These are phyloP conservation scores for Aspergillus sp. DNA, from an alignment of 2,329 filamentous ascomycete species.

Conservation along the genomic window DNA sequence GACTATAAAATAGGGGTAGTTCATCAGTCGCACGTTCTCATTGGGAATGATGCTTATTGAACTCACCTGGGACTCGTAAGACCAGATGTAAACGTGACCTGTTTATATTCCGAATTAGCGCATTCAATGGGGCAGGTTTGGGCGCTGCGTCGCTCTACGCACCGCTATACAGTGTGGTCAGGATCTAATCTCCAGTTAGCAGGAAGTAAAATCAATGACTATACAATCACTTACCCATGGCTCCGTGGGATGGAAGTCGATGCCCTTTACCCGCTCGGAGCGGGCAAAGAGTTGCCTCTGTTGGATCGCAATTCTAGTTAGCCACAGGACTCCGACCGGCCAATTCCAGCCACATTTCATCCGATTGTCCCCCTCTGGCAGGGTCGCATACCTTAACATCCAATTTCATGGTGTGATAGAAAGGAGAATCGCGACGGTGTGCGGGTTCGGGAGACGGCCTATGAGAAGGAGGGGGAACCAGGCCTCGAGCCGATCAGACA, in stretches of 20 bases:
- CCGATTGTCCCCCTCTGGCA: not conserved
- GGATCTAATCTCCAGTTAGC: conserved; percentile 52
- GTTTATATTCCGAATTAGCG: conserved; percentile 40
- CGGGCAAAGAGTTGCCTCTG: conserved; percentile 81
- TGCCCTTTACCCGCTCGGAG: conserved; percentile 93
- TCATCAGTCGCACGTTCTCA: conserved; percentile 19
- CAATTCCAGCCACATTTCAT: conserved; percentile 3
- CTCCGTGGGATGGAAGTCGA: conserved; percentile 95
- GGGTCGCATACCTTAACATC: conserved; percentile 56
- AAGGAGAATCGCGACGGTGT: conserved; percentile 32
- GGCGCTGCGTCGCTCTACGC: conserved; percentile 36
- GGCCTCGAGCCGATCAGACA: conserved; percentile 35
- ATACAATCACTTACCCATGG: conserved; percentile 69
- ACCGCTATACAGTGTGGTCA: conserved; percentile 96
- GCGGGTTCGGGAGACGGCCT: conserved; percentile 34
- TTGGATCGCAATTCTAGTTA: conserved; percentile 39
- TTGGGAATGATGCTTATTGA: not conserved
- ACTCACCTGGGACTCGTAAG: conserved; percentile 80
- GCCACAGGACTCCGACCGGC: conserved; percentile 23
- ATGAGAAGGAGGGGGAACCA: conserved; percentile 28
- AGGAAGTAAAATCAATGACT: conserved; percentile 1
- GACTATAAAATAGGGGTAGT: conserved; percentile 49
- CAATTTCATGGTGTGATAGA: conserved; percentile 53
- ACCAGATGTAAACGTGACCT: conserved; percentile 99
- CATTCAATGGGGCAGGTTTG: conserved; percentile 11